phyloP scores from a whole-genome alignment of 331 rosid species.

The Stylosanthes scabra region DNA sequence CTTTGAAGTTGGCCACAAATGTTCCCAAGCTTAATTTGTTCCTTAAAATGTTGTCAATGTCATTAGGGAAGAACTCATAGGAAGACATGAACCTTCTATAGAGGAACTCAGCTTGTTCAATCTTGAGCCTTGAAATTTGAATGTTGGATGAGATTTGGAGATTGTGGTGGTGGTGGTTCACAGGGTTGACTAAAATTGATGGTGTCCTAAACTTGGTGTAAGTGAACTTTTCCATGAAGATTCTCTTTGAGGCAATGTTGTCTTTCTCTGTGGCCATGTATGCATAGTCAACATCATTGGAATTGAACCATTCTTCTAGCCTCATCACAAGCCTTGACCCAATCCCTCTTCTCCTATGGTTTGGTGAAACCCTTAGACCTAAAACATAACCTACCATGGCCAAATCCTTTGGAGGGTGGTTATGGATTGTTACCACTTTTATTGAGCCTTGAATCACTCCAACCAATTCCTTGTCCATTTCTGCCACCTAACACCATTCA shows the following conservation, averaged over 20 bases:
- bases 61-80: slow-evolving; percentile 79
- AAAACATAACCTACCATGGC: slow-evolving; percentile 84
- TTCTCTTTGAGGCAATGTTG: slow-evolving; percentile 73
- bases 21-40: slow-evolving; percentile 88
- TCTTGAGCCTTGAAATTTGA: slow-evolving; percentile 53
- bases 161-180: slow-evolving; percentile 43
- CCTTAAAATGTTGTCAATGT: slow-evolving; percentile 66
- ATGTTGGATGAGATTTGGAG: slow-evolving; percentile 53
- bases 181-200: slow-evolving; percentile 79
- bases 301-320: slow-evolving; percentile 80
- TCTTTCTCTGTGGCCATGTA: slow-evolving; percentile 91
- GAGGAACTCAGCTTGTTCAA: slow-evolving; percentile 71
- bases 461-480: slow-evolving; percentile 65
- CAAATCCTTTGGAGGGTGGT: slow-evolving; percentile 54
- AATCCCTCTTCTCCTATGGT: slow-evolving; percentile 67
- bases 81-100: slow-evolving; percentile 75
- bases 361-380: slow-evolving; percentile 73
- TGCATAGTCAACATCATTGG: slow-evolving; percentile 76
- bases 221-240: slow-evolving; percentile 62
- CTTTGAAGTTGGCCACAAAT: slow-evolving; percentile 80
- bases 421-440: slow-evolving; percentile 70
- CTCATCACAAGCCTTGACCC: slow-evolving; percentile 65
- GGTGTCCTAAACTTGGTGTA: slow-evolving; percentile 79
- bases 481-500: slow-evolving; percentile 67
- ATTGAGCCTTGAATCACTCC: slow-evolving; percentile 92